Base-by-base conservation (phyloP, 2,329 filamentous ascomycete genomes). In the Fusarium mundagurra region DNA sequence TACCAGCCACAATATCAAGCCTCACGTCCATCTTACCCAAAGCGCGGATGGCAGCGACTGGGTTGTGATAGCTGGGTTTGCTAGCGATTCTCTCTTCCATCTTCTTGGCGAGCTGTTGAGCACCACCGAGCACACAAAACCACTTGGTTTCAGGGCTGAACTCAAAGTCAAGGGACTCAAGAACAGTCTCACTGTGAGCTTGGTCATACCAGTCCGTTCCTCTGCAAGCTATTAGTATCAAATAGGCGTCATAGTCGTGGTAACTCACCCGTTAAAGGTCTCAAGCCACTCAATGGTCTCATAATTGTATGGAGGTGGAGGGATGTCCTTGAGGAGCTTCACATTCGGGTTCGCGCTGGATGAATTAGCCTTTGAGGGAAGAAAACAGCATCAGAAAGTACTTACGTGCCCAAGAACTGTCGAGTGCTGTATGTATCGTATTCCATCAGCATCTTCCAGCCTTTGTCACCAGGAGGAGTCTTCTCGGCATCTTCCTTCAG, bases 191-290 rank as follows among this genome's bases (percentile, higher is more conserved):
- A 1, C 48, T 69, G 5, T 68, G 67, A 4, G 67, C 29, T 27
- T 69, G 67, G 9, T 69, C 36, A 9, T 69, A 69, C 67, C 67
- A 69, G 4, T 66, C 67, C 3, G 67, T 69, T 0, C 67, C 67
- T 6, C 66, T 67, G 22, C 1, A 27, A 9, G 14, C 6, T 11
- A 8, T 61, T 9, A 61, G 29, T 17, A 27, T 22, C 17, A 8
- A 6, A 3, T 11, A 11, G 18, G 3, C 1, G 6, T 10, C 2
- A 17, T 10, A 12, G 6, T 17, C 8, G 6, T 17, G 20, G 8
- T 1, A 14, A 20, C 33, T 24, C 14, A 59, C 61, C 55, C 43
- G 3, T 31, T 22, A 16, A 9, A 41, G 5, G 67, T 69, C 22
- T 69, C 67, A 1, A 69, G 43, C 67, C 67, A 69, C 29, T 69